A percentile compares a stretch with the other conserved stretches of the same genome.
phyloP scores from a whole-genome alignment of 768 basidiomycete species.

The Leccinum truebloodii region DNA sequence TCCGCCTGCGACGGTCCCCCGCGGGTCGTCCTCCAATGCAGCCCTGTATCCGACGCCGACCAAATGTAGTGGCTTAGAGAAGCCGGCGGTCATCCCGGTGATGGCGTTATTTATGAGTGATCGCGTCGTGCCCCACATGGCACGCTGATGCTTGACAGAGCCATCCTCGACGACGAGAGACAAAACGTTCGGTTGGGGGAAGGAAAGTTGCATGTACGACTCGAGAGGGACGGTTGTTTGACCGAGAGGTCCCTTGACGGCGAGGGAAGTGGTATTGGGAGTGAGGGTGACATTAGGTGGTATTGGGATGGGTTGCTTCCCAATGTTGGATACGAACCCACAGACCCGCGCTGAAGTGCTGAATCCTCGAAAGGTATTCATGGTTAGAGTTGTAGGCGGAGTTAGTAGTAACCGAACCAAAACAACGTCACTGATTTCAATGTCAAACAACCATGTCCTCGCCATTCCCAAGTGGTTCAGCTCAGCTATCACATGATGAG shows the following conservation, averaged over 20 bases:
- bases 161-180: constrained; percentile 55
- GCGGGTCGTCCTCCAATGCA: constrained; percentile 77
- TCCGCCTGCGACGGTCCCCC: constrained; percentile 55
- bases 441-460: not conserved
- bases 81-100: constrained; percentile 86
- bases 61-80: constrained; percentile 78
- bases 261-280: constrained; percentile 37
- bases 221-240: constrained; percentile 48
- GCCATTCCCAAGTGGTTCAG: not conserved
- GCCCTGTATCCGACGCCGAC: constrained; percentile 96
- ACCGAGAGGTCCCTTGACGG: constrained; percentile 63
- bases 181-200: constrained; percentile 35
- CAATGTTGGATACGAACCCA: constrained; percentile 58
- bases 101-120: constrained; percentile 90
- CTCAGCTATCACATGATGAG: not conserved
- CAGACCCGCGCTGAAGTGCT: constrained; percentile 50
- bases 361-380: constrained; percentile 40
- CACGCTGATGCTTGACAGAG: constrained; percentile 71
- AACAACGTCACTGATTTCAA: not conserved
- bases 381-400: constrained; percentile 1
- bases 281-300: constrained; percentile 48
- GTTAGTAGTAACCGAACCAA: not conserved
- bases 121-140: constrained; percentile 95
- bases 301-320: constrained; percentile 58
- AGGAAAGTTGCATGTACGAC: constrained; percentile 44